Percentiles rank a stretch among this genome's conserved stretches.
These are phyloP conservation scores for Thuja plicata DNA, from an alignment of 83 land plant species.

Conservation along the genomic window DNA sequence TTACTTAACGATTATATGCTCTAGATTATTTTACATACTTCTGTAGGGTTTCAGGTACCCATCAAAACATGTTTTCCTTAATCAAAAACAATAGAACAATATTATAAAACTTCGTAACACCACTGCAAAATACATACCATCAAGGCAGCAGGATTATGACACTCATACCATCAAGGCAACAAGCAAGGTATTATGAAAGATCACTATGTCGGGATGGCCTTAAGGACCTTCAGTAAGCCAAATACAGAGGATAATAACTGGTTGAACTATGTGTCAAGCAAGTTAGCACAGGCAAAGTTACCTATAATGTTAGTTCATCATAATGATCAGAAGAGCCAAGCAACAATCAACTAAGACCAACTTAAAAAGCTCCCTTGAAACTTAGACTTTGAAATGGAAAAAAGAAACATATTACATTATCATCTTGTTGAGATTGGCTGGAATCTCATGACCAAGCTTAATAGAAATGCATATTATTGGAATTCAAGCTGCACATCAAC, in stretches of 20 bases:
- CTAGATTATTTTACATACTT: no score
- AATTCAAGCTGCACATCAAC: slow-evolving; percentile 60
- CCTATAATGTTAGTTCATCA: neutral
- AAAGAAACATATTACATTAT: neutral
- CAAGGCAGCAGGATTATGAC: neutral
- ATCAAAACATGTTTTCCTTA: no score
- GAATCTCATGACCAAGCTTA: neutral
- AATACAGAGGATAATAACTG: neutral
- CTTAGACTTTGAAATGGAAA: neutral
- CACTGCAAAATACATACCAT: neutral
- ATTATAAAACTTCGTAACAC: neutral
- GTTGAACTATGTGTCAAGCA: neutral
- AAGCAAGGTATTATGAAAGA: neutral
- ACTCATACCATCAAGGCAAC: neutral
- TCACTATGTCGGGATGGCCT: neutral
- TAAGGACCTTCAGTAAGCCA: neutral
- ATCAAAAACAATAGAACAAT: neutral
- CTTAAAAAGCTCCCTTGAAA: neutral
- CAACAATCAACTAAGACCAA: neutral
- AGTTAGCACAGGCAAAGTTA: neutral
- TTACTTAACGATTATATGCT: no score
- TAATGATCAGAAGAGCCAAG: neutral
- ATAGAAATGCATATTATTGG: slow-evolving; percentile 23
- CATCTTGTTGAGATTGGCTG: neutral
- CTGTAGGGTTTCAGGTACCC: no score